Conservation (phyloP, 2,329 filamentous ascomycete genomes). For the Fonsecaea multimorphosa region DNA sequence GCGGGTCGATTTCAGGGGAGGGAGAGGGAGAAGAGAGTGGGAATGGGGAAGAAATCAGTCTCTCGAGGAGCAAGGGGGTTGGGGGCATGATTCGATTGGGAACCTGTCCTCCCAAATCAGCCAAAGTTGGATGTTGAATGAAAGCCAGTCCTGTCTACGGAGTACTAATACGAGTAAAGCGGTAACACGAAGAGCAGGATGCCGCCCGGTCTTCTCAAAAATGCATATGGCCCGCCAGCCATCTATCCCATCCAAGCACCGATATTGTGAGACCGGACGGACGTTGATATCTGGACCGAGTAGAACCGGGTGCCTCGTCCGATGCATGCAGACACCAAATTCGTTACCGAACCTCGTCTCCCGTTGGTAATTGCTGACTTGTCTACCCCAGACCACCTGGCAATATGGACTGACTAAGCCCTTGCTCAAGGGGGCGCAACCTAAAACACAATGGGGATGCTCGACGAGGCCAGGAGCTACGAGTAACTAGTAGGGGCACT, state of each 20-base stretch:
- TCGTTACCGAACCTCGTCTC: neutral
- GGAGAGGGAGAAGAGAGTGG: too few species aligned
- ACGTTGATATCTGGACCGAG: neutral
- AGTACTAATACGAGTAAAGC: too few species aligned
- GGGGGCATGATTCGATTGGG: neutral
- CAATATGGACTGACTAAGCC: neutral
- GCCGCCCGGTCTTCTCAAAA: too few species aligned
- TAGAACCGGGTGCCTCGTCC: constrained; percentile 11
- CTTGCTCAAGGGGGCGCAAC: neutral
- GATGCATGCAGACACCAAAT: neutral
- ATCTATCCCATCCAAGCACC: neutral
- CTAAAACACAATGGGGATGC: neutral
- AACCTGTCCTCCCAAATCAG: neutral
- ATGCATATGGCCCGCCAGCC: neutral
- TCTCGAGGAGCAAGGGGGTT: neutral
- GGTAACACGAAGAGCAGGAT: too few species aligned
- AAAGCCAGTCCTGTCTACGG: too few species aligned
- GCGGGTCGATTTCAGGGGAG: constrained; percentile 14
- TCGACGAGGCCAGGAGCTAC: neutral
- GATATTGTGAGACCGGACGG: neutral
- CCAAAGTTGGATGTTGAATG: neutral
- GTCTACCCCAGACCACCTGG: neutral
- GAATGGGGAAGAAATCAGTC: too few species aligned
- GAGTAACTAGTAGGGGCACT: too few species aligned
- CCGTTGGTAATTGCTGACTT: neutral